Percentiles rank a stretch among this genome's conserved stretches.
phyloP scores from a whole-genome alignment of 148 eudicot species.

The Rhododendron williamsianum region DNA sequence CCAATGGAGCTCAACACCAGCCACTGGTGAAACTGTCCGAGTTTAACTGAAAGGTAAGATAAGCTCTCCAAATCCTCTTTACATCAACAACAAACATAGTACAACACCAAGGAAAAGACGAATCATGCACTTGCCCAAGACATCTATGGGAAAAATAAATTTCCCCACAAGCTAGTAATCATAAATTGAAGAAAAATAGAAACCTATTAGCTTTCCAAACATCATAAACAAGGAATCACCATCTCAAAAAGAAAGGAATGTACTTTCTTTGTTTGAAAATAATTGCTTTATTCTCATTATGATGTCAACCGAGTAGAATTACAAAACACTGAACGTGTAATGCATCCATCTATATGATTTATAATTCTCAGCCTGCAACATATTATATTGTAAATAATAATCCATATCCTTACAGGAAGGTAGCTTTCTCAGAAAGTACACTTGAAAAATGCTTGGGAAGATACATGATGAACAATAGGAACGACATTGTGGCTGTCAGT shows the following conservation, averaged over 20 bases:
- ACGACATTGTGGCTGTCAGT: not conserved
- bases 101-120: conserved; percentile 2
- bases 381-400: not conserved
- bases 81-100: not conserved
- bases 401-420: not conserved
- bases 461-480: not conserved
- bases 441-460: not conserved
- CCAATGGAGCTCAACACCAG: not conserved
- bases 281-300: not conserved
- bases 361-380: conserved; percentile 1
- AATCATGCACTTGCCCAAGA: not conserved
- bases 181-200: not conserved
- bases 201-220: not conserved
- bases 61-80: not conserved
- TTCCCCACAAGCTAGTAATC: not conserved
- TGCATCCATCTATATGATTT: not conserved
- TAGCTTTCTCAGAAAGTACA: not conserved
- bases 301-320: not conserved
- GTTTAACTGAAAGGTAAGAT: not conserved
- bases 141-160: not conserved
- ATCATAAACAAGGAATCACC: conserved; percentile 1
- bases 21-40: not conserved
- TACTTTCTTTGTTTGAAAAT: not conserved
- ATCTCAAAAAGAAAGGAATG: not conserved
- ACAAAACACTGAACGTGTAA: not conserved